Percentiles rank a stretch among this genome's conserved stretches.
These are phyloP conservation scores for Cladorrhinum samala DNA, from an alignment of 495 filamentous ascomycete genomes.

Conservation along the genomic window DNA sequence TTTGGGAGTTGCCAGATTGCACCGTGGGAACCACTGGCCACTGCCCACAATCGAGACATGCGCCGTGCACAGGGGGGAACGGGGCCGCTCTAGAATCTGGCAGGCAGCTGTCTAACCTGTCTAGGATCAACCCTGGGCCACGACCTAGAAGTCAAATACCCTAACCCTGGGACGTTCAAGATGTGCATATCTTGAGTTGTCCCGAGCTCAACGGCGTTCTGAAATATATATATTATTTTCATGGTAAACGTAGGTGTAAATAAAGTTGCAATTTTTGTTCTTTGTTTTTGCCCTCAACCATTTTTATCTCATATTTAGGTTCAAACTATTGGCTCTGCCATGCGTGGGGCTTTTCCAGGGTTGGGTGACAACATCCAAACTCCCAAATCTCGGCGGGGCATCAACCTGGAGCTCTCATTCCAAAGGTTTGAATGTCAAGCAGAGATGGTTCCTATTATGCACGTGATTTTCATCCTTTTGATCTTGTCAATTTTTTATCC, in stretches of 20 bases:
- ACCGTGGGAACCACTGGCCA: constrained; percentile 7
- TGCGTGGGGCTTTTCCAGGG: not conserved
- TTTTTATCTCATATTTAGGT: too few species aligned
- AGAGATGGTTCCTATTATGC: not conserved
- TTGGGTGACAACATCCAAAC: not conserved
- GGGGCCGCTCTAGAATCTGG: constrained; percentile 7
- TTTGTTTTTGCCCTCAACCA: too few species aligned
- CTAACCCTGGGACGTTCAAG: constrained; percentile 3
- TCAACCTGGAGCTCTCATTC: not conserved
- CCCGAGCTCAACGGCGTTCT: too few species aligned
- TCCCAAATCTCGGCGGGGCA: constrained; percentile 1
- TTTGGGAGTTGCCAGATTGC: constrained; percentile 32
- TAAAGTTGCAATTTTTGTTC: too few species aligned
- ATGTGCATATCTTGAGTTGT: not conserved
- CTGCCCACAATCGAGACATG: constrained; percentile 14
- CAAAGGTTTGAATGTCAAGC: not conserved
- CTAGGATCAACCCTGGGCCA: not conserved
- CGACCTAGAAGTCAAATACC: not conserved
- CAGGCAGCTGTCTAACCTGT: not conserved
- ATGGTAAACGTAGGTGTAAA: too few species aligned
- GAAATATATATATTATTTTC: too few species aligned
- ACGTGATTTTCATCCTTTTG: not conserved
- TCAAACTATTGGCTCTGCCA: too few species aligned
- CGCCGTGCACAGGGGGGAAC: constrained; percentile 15
- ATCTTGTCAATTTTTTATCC: too few species aligned